Percentiles rank a stretch among this genome's conserved stretches.
Conservation (phyloP, 2,329 filamentous ascomycete species). For the Cladophialophora carrionii region DNA sequence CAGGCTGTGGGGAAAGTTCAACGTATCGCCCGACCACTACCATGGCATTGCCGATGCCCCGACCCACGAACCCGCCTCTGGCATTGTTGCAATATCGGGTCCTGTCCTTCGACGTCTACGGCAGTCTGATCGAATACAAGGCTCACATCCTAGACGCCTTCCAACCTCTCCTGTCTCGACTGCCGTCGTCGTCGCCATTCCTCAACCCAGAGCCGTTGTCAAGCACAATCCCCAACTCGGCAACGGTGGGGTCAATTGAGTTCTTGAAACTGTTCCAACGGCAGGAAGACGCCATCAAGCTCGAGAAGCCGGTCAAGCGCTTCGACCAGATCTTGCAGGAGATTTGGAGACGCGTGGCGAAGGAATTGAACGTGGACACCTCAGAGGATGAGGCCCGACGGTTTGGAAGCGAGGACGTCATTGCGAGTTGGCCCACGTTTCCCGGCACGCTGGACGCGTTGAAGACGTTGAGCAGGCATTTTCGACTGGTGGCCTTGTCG, state of each 20-base stretch:
- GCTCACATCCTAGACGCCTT: constrained; percentile 63
- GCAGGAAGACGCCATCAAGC: constrained; percentile 57
- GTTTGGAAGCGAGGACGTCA: constrained; percentile 52
- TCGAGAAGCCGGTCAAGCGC: constrained; percentile 57
- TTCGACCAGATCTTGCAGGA: constrained; percentile 65
- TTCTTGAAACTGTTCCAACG: constrained; percentile 52
- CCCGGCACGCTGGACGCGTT: constrained; percentile 61
- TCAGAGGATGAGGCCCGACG: constrained; percentile 45
- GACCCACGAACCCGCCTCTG: constrained; percentile 34
- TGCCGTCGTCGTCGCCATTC: constrained; percentile 33
- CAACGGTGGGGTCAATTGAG: constrained; percentile 42
- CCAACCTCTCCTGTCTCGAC: constrained; percentile 42
- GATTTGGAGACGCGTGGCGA: constrained; percentile 45
- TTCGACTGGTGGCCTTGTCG: constrained; percentile 60
- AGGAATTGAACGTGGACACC: constrained; percentile 39
- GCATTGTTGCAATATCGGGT: constrained; percentile 42
- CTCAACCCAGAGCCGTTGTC: constrained; percentile 41
- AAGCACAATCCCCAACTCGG: constrained; percentile 28
- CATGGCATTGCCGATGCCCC: constrained; percentile 36
- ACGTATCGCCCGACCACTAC: background rate
- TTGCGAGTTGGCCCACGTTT: constrained; percentile 60
- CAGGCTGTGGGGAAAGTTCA: background rate
- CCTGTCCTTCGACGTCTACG: constrained; percentile 78
- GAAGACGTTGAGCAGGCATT: constrained; percentile 52
- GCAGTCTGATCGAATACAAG: constrained; percentile 79